Evolutionary conservation across 306 rosid species (phyloP).

Genomic region (Medicago arabica): DNA sequence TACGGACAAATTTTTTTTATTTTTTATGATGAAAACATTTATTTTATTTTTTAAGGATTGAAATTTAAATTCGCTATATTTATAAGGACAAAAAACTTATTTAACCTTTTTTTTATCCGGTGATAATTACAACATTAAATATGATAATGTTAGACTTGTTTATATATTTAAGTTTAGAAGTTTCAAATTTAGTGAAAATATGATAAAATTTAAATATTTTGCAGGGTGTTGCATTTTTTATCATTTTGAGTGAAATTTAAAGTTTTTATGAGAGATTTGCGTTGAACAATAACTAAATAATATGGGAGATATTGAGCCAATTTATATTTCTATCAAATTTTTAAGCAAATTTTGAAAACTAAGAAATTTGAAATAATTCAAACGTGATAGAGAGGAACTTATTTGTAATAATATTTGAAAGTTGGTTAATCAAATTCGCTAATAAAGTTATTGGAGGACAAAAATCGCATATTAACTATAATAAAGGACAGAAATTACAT

Average conservation of each 20-base stretch:
- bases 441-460: not conserved
- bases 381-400: not conserved
- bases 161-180: too few relatives aligned
- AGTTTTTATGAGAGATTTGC: not conserved
- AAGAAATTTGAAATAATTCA: not conserved
- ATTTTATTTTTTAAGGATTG: too few relatives aligned
- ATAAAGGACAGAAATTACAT: slow-evolving; percentile 37
- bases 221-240: too few relatives aligned
- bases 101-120: too few relatives aligned
- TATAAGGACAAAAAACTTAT: too few relatives aligned
- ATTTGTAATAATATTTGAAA: not conserved
- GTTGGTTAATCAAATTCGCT: not conserved
- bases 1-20: too few relatives aligned
- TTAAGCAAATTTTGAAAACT: not conserved
- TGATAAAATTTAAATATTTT: too few relatives aligned
- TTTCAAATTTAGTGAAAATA: too few relatives aligned
- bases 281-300: not conserved
- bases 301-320: not conserved
- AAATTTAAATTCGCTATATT: too few relatives aligned
- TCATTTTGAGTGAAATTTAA: not conserved
- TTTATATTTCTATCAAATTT: not conserved
- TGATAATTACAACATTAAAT: too few relatives aligned
- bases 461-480: not conserved
- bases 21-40: too few relatives aligned
- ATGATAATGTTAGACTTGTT: too few relatives aligned